These are phyloP conservation scores for Pythium rhizo-oryzae DNA, from an alignment of 352 stramenopile species.

Conservation along the genomic window DNA sequence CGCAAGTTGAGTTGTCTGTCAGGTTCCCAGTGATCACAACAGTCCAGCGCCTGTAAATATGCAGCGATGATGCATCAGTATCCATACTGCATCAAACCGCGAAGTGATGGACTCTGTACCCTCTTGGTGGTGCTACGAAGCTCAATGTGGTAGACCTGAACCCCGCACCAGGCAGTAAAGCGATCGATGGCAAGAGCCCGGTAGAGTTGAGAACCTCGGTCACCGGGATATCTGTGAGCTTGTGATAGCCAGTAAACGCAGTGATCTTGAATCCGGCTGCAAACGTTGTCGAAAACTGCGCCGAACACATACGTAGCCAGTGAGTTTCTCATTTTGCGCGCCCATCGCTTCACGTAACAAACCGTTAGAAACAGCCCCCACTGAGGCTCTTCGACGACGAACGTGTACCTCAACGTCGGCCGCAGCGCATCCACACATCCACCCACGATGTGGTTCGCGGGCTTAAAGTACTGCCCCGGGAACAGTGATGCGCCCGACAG, in stretches of 20 bases:
- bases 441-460: neutral
- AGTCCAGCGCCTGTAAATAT: slow-evolving; percentile 9
- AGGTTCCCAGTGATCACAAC: slow-evolving; percentile 18
- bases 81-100: too few relatives aligned
- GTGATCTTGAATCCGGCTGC: slow-evolving; percentile 19
- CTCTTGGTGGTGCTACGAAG: slow-evolving; percentile 17
- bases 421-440: slow-evolving; percentile 22
- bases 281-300: slow-evolving; percentile 27
- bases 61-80: too few relatives aligned
- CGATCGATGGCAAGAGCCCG: slow-evolving; percentile 8
- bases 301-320: neutral
- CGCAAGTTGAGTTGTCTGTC: slow-evolving; percentile 23
- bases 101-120: slow-evolving; percentile 18
- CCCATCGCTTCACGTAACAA: neutral
- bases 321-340: neutral
- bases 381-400: slow-evolving; percentile 10
- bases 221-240: slow-evolving; percentile 1
- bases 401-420: slow-evolving; percentile 22
- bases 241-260: slow-evolving; percentile 8
- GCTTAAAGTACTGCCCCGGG: slow-evolving; percentile 17
- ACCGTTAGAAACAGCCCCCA: slow-evolving; percentile 21
- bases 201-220: neutral
- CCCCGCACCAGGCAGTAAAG: slow-evolving; percentile 12
- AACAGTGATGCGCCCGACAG: neutral
- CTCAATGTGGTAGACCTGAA: slow-evolving; percentile 14